These are phyloP conservation scores for Aspergillus oerlinghausenensis DNA, from an alignment of 2,329 filamentous ascomycete genomes.

Conservation along the genomic window DNA sequence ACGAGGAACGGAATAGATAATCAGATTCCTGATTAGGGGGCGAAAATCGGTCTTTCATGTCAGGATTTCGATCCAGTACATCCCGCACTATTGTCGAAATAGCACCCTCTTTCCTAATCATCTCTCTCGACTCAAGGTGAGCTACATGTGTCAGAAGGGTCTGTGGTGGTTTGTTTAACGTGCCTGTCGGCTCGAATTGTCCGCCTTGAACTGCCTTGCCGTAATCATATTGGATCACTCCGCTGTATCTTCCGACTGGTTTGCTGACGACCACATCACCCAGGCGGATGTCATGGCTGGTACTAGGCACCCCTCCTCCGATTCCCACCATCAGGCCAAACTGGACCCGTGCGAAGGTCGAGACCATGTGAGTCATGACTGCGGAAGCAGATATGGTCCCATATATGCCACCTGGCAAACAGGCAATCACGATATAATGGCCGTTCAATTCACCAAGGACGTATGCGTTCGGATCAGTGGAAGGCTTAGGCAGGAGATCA, in stretches of 20 bases:
- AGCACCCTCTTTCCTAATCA: background rate
- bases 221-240: slow-evolving; percentile 1
- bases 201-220: slow-evolving; percentile 1
- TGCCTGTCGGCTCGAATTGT: background rate
- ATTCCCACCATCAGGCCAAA: slow-evolving; percentile 12
- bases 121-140: background rate
- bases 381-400: background rate
- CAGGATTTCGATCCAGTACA: background rate
- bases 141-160: background rate
- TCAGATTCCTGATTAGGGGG: background rate
- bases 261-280: slow-evolving; percentile 22
- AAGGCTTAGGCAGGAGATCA: background rate
- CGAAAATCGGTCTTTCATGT: background rate
- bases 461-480: slow-evolving; percentile 11
- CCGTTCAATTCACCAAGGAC: slow-evolving; percentile 11
- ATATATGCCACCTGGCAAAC: slow-evolving; percentile 8
- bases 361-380: background rate
- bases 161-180: background rate
- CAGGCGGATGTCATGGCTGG: slow-evolving; percentile 10
- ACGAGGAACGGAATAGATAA: slow-evolving; percentile 1
- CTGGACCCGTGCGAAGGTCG: background rate
- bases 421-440: slow-evolving; percentile 17
- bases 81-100: slow-evolving; percentile 1
- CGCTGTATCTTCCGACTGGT: background rate
- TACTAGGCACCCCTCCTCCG: slow-evolving; percentile 10